Evolutionary conservation across 495 filamentous ascomycete species (phyloP), one percentile per base, ranked within the genome.

Genomic region (Daldinia concentrica): DNA sequence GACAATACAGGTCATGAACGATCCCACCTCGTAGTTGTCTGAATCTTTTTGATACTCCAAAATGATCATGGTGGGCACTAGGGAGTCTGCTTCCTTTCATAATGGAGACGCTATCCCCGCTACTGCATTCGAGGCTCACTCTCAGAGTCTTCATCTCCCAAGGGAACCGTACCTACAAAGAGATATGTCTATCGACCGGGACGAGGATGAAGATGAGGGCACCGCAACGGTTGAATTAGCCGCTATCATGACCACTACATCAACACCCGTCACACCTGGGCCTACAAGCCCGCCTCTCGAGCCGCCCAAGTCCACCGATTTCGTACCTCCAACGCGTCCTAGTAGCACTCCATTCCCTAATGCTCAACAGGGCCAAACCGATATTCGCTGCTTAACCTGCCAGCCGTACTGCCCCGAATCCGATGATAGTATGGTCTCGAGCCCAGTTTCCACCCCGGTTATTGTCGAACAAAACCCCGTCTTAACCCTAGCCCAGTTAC

Each of bases 301-400:
- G 50, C 83, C 79, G 22, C 76, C 76, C 55, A 78, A 82, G 26
- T 76, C 81, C 52, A 75, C 81, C 41, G 85, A 86, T 57, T 83
- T 88, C 69, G 62, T 85, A 6, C 85, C 84, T 2, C 86, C 85
- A 1, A 82, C 81, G 9, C 79, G 86, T 22, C 86, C 86, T 6
- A 86, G 82, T 66, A 87, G 85, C 73, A 88, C 86, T 4, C 86
- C 86, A 1, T 88, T 88, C 56, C 86, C 85, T 6, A 82, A 88
- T 55, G 82, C 82, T 50, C 84, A 87, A 39, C 75, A 80, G 50
- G 76, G 82, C 34, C 82, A 71, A 59, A 72, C 79, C 8, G 81
- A 81, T 50, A 69, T 83, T 26, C 80, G 78, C 30, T 82, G 76
- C 45, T 68, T 75, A 50, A 80, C 78, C 29, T 81, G 78, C 51